Base-by-base conservation (phyloP, 257 asterid species). In the Forsythia suspensa region DNA sequence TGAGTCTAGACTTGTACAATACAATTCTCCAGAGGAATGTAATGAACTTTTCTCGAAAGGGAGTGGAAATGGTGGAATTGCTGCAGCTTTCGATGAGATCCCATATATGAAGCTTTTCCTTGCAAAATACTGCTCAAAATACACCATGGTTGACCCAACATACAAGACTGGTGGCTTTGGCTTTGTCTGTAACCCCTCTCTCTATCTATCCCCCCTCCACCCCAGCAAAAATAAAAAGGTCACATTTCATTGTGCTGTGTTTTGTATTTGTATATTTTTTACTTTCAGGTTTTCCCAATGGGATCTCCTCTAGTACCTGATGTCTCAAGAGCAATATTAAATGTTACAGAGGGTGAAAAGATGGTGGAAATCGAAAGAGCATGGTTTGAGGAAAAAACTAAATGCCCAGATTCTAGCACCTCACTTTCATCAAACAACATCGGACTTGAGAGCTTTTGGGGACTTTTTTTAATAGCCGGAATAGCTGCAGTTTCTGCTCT, bases 101-200 rank as follows among this genome's bases (percentile, higher is more conserved):
- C 91, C 89, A 2, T 87, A 83, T 42, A 42, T 87, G 24, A 81
- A 77, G 78, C 55, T 77, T 57, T 80, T 87, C 76, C 82, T 82
- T 18, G 77, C 80, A 15, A 61, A 51, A 68, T 34, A 84, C 57
- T 77, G 88, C 68, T 71, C 82, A 20, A 55, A 83, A 41, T 85
- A 76, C 70, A 79, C 81, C 43, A 74, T 71, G 78, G 73, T 84
- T n/a, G 81, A 68, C 67, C 82, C 87, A 24, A 77, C 83, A 1
- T 72, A 65, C 34, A 82, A 77, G 76, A 81, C 84, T 36, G 85
- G 52, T 42, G 88, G 90, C 37, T 84, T 85, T 18, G 82, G 87
- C 67, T 79, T 84, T 83, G 90, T 86, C 81, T 16, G 85, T 76
- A 34, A 15, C 66, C 77, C 40, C 67, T 66, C 68, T 3, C 55